These are phyloP conservation scores for Trypanosoma platydactyli DNA, from an alignment of 208 protist genomes.

Conservation along the genomic window DNA sequence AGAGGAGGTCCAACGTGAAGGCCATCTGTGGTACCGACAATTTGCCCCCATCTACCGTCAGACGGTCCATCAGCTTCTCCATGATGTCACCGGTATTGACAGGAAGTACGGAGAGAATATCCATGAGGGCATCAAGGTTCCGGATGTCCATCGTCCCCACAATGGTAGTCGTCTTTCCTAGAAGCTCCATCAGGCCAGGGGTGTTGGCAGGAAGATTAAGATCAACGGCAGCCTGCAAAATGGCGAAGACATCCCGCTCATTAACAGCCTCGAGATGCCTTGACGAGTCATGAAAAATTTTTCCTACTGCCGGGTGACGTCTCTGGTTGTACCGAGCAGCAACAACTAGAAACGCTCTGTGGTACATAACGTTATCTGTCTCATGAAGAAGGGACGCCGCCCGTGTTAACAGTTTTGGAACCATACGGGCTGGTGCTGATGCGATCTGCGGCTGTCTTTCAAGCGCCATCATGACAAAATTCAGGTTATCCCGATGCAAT, in stretches of 20 bases:
- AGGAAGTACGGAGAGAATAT: slow-evolving; percentile 69
- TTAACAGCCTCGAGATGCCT: slow-evolving; percentile 28
- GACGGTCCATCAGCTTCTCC: slow-evolving; percentile 54
- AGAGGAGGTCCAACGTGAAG: slow-evolving; percentile 64
- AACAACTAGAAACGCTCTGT: slow-evolving; percentile 60
- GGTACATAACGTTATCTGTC: slow-evolving; percentile 41
- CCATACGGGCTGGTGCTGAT: slow-evolving; percentile 48
- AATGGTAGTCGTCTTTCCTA: slow-evolving; percentile 26
- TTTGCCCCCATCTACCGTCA: slow-evolving; percentile 57
- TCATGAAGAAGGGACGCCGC: slow-evolving; percentile 39
- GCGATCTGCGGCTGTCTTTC: slow-evolving; percentile 71
- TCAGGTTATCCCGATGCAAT: slow-evolving; percentile 47
- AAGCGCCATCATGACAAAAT: slow-evolving; percentile 53
- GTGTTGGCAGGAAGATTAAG: slow-evolving; percentile 33
- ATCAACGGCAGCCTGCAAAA: slow-evolving; percentile 48
- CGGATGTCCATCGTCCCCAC: slow-evolving; percentile 49
- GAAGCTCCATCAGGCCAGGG: slow-evolving; percentile 19
- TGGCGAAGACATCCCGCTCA: slow-evolving; percentile 50
- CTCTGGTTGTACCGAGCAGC: slow-evolving; percentile 60
- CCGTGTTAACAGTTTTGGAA: slow-evolving; percentile 40
- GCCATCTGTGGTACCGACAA: slow-evolving; percentile 59
- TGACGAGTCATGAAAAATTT: slow-evolving; percentile 41
- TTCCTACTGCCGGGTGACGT: slow-evolving; percentile 31
- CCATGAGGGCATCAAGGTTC: slow-evolving; percentile 53
- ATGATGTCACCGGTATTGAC: slow-evolving; percentile 54